These are phyloP conservation scores for Thalassiosira profunda DNA, from an alignment of 108 stramenopile genomes.

Conservation along the genomic window DNA sequence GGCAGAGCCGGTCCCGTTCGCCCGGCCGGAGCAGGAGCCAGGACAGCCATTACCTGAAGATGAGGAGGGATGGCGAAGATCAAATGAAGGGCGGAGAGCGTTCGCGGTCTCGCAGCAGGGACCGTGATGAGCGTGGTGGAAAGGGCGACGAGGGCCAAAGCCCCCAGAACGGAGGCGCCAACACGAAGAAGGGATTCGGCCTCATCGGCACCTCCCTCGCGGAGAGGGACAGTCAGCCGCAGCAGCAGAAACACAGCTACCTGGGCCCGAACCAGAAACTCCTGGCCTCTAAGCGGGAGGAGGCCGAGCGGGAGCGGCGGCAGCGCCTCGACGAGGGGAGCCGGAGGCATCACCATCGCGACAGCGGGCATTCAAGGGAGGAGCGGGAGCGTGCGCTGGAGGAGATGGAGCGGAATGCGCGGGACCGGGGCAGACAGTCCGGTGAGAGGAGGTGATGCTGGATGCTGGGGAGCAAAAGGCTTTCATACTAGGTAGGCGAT, in stretches of 20 bases:
- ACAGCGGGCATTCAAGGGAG: background rate
- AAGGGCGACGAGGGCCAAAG: background rate
- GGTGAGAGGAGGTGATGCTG: no score
- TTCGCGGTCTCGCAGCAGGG: conserved; percentile 13
- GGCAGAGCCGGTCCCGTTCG: background rate
- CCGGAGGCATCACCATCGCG: background rate
- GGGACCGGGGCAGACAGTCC: no score
- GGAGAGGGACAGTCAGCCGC: background rate
- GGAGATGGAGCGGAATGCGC: conserved; percentile 10
- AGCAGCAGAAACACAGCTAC: conserved; percentile 12
- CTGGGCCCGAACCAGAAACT: conserved; percentile 69
- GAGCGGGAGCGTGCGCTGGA: conserved; percentile 7
- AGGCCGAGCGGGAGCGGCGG: conserved; percentile 49
- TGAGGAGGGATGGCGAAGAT: background rate
- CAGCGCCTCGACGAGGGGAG: conserved; percentile 6
- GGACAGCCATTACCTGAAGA: no score
- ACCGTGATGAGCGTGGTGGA: conserved; percentile 1
- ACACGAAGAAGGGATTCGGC: conserved; percentile 62
- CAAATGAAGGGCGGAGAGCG: no score
- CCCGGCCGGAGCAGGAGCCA: background rate
- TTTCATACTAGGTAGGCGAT: no score
- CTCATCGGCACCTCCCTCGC: conserved; percentile 39
- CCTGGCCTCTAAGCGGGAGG: conserved; percentile 56
- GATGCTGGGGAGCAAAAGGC: no score
- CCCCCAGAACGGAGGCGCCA: background rate